Conservation (phyloP, 192 early-diverging fungal species). For the Mortierella claussenii region DNA sequence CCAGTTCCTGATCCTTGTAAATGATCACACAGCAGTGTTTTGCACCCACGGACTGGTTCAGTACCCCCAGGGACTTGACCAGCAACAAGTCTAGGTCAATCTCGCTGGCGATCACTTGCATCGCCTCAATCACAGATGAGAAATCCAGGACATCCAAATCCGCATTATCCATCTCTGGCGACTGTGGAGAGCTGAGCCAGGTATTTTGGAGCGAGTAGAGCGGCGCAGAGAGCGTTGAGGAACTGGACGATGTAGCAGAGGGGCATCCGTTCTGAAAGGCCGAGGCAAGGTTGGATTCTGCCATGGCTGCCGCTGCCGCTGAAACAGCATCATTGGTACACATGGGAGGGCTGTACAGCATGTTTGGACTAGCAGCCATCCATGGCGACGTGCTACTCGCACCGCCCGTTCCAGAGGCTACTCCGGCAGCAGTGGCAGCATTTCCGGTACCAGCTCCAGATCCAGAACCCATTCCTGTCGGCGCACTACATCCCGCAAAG, state of each 20-base stretch:
- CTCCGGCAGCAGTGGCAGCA: background rate
- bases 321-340: constrained; percentile 14
- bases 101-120: constrained; percentile 51
- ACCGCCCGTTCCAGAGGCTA: background rate
- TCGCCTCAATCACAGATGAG: constrained; percentile 49
- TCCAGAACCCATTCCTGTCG: background rate
- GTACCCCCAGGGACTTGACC: constrained; percentile 34
- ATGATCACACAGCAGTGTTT: constrained; percentile 40
- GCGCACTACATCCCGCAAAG: background rate
- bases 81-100: constrained; percentile 40
- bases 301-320: constrained; percentile 24
- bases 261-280: constrained; percentile 20
- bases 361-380: constrained; percentile 23
- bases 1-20: constrained; percentile 39
- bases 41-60: constrained; percentile 42
- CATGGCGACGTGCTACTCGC: constrained; percentile 22
- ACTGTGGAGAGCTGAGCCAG: constrained; percentile 29
- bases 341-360: constrained; percentile 16
- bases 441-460: background rate
- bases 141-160: constrained; percentile 50
- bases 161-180: constrained; percentile 27
- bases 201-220: constrained; percentile 35
- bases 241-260: constrained; percentile 2
- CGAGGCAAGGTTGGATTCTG: constrained; percentile 6
- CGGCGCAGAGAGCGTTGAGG: constrained; percentile 19